A percentile compares a stretch with the other conserved stretches of the same genome.
Conservation (phyloP, 2,329 filamentous ascomycete genomes). For the Lachnellula suecica region DNA sequence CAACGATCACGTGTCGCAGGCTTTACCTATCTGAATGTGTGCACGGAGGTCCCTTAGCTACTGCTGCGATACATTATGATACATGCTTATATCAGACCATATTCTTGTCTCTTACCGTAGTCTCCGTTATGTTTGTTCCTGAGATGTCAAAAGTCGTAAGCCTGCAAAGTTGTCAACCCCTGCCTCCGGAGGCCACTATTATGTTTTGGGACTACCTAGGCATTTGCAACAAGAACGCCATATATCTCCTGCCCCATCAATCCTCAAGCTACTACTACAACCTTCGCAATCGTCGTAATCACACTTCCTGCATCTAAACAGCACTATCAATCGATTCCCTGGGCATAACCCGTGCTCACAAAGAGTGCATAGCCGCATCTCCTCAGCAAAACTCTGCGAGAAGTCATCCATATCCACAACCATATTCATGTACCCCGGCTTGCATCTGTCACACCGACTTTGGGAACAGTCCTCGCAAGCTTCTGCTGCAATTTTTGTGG, state of each 20-base stretch:
- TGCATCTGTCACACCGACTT: not conserved
- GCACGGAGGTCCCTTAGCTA: no score
- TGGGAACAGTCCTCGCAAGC: not conserved
- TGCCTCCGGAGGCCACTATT: no score
- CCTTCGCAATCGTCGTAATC: not conserved
- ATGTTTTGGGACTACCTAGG: no score
- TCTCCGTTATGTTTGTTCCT: no score
- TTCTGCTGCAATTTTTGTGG: not conserved
- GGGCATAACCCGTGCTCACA: conserved; percentile 2
- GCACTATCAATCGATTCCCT: not conserved
- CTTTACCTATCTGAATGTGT: no score
- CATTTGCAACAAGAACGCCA: not conserved
- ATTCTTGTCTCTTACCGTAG: no score
- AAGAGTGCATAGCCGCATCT: conserved; percentile 1
- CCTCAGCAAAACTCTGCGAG: conserved; percentile 1
- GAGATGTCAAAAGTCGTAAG: no score
- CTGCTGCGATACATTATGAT: no score
- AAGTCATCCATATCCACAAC: conserved; percentile 6
- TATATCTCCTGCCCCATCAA: not conserved
- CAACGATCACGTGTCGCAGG: no score
- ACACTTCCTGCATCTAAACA: not conserved
- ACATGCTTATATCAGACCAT: no score
- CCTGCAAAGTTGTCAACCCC: no score
- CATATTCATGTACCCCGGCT: not conserved
- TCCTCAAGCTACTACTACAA: not conserved